Evolutionary conservation across 495 filamentous ascomycete genomes (phyloP).

Genomic region (Aspergillus panamensis): DNA sequence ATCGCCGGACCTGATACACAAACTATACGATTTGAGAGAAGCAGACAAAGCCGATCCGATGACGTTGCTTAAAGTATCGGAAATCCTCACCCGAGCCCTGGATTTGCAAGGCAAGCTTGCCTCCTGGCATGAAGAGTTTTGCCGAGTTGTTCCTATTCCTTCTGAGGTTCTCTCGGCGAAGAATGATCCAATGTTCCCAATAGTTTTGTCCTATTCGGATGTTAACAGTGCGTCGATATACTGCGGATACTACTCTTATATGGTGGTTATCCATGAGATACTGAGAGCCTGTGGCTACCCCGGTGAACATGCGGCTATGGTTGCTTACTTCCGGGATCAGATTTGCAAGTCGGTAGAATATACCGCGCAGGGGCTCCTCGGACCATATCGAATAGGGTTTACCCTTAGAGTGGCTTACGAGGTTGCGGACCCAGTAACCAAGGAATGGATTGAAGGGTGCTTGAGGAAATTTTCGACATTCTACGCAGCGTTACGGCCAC

Average conservation of each 20-base stretch:
- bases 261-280: constrained; percentile 32
- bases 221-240: constrained; percentile 27
- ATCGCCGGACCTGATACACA: constrained; percentile 32
- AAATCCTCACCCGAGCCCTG: constrained; percentile 21
- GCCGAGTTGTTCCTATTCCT: constrained; percentile 22
- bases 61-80: constrained; percentile 17
- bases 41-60: constrained; percentile 15
- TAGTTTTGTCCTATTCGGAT: constrained; percentile 28
- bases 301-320: constrained; percentile 28
- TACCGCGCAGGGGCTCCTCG: constrained; percentile 27
- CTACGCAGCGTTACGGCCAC: constrained; percentile 27
- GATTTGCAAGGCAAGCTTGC: constrained; percentile 24
- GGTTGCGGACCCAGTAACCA: constrained; percentile 27
- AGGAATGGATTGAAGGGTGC: constrained; percentile 28
- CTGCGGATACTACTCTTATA: constrained; percentile 34
- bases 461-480: constrained; percentile 27
- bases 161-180: constrained; percentile 21
- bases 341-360: constrained; percentile 39
- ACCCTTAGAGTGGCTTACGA: constrained; percentile 32
- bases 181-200: constrained; percentile 25
- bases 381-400: constrained; percentile 34
- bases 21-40: constrained; percentile 25
- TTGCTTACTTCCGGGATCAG: constrained; percentile 31
- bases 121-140: constrained; percentile 29
- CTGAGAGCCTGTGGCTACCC: constrained; percentile 26